Percentiles rank a stretch among this genome's conserved stretches.
Evolutionary conservation across 1,284 basidiomycete genomes (phyloP).

Genomic region (Ceratobasidium sp.): DNA sequence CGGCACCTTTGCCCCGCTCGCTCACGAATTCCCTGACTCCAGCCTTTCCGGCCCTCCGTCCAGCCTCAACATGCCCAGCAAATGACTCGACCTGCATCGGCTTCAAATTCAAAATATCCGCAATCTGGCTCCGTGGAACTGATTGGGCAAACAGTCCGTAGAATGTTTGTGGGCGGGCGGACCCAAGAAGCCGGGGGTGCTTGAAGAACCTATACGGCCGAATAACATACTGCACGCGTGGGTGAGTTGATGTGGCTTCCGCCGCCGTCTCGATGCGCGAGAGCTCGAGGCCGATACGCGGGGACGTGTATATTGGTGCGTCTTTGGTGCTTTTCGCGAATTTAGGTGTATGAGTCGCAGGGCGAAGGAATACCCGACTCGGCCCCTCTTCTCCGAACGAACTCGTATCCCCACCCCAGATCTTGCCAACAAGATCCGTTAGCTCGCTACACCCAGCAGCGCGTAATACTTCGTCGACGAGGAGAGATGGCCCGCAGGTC

Average conservation of each 20-base stretch:
- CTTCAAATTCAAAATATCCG: conserved; percentile 63
- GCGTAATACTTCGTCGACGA: conserved; percentile 76
- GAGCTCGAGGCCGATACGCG: conserved; percentile 79
- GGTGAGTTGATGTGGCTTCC: conserved; percentile 60
- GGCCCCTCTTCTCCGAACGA: conserved; percentile 55
- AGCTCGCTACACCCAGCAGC: conserved; percentile 64
- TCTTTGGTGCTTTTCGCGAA: conserved; percentile 10
- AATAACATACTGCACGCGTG: conserved; percentile 69
- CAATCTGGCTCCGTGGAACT: conserved; percentile 57
- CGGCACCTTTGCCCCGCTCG: conserved; percentile 67
- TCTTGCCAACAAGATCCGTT: conserved; percentile 66
- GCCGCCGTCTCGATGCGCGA: conserved; percentile 65
- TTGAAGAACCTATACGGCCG: conserved; percentile 74
- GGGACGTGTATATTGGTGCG: conserved; percentile 68
- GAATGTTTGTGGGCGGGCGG: conserved; percentile 76
- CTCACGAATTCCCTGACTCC: conserved; percentile 67
- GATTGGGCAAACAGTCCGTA: conserved; percentile 62
- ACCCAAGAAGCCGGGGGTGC: conserved; percentile 69
- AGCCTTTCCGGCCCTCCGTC: conserved; percentile 57
- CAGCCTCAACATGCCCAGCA: conserved; percentile 64
- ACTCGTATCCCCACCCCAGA: conserved; percentile 68
- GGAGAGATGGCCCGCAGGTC: conserved; percentile 77
- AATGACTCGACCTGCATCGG: conserved; percentile 66
- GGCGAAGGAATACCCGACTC: conserved; percentile 23
- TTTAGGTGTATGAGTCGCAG: not conserved